These are phyloP conservation scores for Monilinia vaccinii-corymbosi DNA, from an alignment of 2,329 filamentous ascomycete genomes.

Conservation along the genomic window DNA sequence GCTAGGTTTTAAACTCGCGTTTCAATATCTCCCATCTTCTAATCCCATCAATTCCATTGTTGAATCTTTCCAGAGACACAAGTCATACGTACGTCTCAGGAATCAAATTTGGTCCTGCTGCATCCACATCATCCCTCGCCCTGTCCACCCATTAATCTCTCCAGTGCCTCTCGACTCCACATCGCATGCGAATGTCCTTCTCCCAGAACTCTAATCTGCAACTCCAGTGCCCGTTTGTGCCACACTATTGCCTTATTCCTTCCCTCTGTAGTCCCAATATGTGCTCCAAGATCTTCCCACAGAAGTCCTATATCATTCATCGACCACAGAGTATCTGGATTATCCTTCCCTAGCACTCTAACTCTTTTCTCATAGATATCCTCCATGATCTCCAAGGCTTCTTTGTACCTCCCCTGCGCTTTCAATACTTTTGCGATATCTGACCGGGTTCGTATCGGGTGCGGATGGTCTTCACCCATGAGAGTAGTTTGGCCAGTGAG, in stretches of 20 bases:
- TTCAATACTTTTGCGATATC: conserved; percentile 1
- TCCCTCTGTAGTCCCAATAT: neutral
- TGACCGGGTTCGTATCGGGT: neutral
- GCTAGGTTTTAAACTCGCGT: conserved; percentile 44
- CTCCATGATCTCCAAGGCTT: conserved; percentile 4
- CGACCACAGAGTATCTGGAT: conserved; percentile 7
- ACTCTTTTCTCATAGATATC: neutral
- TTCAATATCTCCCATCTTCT: neutral
- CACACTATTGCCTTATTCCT: neutral
- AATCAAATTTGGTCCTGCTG: neutral
- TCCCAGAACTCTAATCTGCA: neutral
- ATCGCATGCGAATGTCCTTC: neutral
- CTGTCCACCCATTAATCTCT: neutral
- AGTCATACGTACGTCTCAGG: no score
- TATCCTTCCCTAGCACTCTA: neutral
- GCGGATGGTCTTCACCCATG: conserved; percentile 3
- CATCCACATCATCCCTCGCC: neutral
- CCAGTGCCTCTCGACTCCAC: neutral
- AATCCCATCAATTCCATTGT: neutral
- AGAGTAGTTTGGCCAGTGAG: neutral
- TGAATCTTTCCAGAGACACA: neutral
- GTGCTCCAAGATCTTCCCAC: neutral
- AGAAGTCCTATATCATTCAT: conserved; percentile 5
- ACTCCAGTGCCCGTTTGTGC: neutral
- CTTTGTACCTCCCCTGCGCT: neutral